Percentiles rank a stretch among this genome's conserved stretches.
These are phyloP conservation scores for Lactarius quietus DNA, from an alignment of 768 basidiomycete genomes.

Conservation along the genomic window DNA sequence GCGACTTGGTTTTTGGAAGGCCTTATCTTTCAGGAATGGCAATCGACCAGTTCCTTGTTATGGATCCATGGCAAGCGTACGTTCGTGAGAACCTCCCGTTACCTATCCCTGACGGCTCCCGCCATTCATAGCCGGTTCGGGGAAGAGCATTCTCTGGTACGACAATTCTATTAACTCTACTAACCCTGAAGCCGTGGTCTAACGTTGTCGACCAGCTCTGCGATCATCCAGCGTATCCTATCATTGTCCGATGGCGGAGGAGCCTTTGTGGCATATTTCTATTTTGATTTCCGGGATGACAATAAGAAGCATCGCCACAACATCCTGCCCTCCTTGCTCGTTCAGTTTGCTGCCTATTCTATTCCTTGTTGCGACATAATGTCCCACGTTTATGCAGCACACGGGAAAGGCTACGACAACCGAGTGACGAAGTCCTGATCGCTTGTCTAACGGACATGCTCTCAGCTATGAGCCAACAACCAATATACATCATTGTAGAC, in stretches of 20 bases:
- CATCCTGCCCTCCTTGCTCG: not conserved
- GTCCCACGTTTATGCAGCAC: not conserved
- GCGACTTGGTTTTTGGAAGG: not conserved
- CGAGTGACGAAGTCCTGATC: not conserved
- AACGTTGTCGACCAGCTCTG: not conserved
- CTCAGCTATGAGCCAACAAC: not conserved
- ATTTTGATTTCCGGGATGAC: not conserved
- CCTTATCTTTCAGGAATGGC: not conserved
- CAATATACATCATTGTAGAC: not conserved
- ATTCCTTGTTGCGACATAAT: not conserved
- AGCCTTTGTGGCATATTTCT: not conserved
- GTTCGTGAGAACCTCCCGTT: not conserved
- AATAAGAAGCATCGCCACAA: not conserved
- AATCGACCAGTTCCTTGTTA: not conserved
- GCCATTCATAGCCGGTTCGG: not conserved
- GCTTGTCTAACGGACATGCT: not conserved
- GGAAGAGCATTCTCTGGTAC: not conserved
- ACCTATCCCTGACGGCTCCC: not conserved
- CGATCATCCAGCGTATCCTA: not conserved
- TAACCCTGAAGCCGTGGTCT: not conserved
- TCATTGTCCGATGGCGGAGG: not conserved
- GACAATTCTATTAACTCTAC: not conserved
- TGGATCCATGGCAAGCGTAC: not conserved
- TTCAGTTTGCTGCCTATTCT: not conserved
- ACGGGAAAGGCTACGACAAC: not conserved